Conservation (phyloP, 1,284 basidiomycete genomes). For the Ustanciosporium gigantosporum region DNA sequence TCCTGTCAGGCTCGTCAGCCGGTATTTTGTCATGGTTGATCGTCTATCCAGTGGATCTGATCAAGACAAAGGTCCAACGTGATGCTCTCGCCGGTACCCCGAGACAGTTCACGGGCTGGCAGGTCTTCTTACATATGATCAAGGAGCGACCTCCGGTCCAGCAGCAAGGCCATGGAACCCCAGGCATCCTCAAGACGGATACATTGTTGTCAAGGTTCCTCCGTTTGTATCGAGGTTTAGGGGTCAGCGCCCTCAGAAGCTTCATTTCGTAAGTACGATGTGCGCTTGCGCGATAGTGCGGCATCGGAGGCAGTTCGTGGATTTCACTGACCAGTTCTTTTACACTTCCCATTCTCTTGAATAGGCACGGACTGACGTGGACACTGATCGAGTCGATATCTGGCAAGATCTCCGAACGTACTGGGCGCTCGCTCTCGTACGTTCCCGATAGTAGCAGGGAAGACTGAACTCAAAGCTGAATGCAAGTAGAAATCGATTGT, state of each 20-base stretch:
- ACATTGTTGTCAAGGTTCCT: constrained; percentile 38
- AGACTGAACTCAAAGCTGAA: neutral
- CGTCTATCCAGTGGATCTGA: constrained; percentile 66
- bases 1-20: constrained; percentile 52
- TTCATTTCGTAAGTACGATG: constrained; percentile 49
- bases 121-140: constrained; percentile 76
- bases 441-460: constrained; percentile 8
- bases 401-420: constrained; percentile 39
- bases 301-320: too few species aligned
- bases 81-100: constrained; percentile 77
- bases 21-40: constrained; percentile 57
- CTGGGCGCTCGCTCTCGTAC: constrained; percentile 18
- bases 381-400: constrained; percentile 56
- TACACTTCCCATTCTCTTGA: neutral
- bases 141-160: constrained; percentile 73
- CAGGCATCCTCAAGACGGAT: constrained; percentile 66
- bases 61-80: constrained; percentile 91
- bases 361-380: constrained; percentile 58
- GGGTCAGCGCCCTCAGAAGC: constrained; percentile 54
- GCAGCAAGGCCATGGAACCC: constrained; percentile 44
- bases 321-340: too few species aligned
- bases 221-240: constrained; percentile 56
- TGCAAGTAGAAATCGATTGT: neutral
- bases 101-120: constrained; percentile 68
- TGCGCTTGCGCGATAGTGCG: too few species aligned